Base-by-base conservation (phyloP, 148 eudicot genomes). In the Fagopyrum esculentum region DNA sequence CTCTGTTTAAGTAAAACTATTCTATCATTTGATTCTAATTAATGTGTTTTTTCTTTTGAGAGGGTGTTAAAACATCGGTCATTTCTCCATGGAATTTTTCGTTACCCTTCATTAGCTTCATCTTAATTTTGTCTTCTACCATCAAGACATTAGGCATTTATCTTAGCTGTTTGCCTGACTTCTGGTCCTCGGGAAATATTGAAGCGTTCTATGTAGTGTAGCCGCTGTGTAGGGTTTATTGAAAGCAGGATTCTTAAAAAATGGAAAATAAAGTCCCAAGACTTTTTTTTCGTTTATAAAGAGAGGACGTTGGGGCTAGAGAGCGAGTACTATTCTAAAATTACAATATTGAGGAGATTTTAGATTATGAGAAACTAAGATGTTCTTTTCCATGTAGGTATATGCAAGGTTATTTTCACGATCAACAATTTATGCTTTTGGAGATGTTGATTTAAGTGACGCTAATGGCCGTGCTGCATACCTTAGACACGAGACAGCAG, bases 381-480 rank as follows among this genome's bases (percentile, higher is more conserved):
- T 57, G 16, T 69, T 77, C 80, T 63, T 76, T 76, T 68, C 76
- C 78, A 78, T 75, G 80, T 89, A 91, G 98, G 89, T 80, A 63
- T 72, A 87, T 78, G 78, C 43, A 79, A 80, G 83, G 50, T 73
- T 90, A 60, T 72, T 80, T 54, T 76, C 82, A 68, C 79, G 81
- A 71, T 74, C 76, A 63, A 82, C 83, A 30, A 61, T 9, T 49
- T 73, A 72, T 73, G 78, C 74, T 52, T 49, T 61, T 64, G 66
- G 76, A 26, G 16, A 47, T 71, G 72, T 76, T 84, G 81, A 75
- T 80, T 75, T 78, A 26, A 74, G 30, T 74, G 80, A 75, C 77
- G 80, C 52, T 79, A 76, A 63, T 63, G 75, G 75, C 75, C 49
- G 40, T 79, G 82, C 78, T 51, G 83, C 73, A 56, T 71, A 76